Evolutionary conservation across 495 filamentous ascomycete genomes (phyloP).

Genomic region (Arthonia radiata): DNA sequence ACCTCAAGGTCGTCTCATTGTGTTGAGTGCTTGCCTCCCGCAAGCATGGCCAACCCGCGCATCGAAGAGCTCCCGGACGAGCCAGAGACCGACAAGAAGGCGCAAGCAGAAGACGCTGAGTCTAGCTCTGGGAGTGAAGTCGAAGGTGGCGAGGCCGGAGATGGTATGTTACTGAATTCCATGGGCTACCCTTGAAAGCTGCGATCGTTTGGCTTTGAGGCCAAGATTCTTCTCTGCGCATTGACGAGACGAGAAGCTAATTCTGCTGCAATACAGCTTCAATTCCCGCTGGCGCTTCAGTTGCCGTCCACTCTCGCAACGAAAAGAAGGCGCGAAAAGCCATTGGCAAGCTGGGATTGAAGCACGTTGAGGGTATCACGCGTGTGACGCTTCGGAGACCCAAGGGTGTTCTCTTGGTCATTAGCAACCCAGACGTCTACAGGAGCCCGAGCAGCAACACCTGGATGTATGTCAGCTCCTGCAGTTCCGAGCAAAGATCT

Average conservation of each 20-base stretch:
- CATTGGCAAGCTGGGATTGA: slow-evolving; percentile 91
- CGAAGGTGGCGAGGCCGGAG: slow-evolving; percentile 27
- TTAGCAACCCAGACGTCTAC: slow-evolving; percentile 98
- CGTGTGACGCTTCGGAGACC: slow-evolving; percentile 90
- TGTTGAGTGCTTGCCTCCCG: no score
- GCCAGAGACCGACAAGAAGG: slow-evolving; percentile 35
- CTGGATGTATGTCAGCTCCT: slow-evolving; percentile 55
- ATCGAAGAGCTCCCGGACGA: slow-evolving; percentile 95
- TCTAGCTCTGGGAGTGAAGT: slow-evolving; percentile 47
- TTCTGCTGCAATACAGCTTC: not conserved
- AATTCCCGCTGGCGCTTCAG: slow-evolving; percentile 63
- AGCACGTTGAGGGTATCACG: slow-evolving; percentile 90
- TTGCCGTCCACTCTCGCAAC: slow-evolving; percentile 87
- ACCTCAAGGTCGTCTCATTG: no score
- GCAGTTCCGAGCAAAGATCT: no score
- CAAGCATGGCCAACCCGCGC: slow-evolving; percentile 84
- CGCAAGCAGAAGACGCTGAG: slow-evolving; percentile 53
- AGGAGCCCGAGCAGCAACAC: slow-evolving; percentile 95
- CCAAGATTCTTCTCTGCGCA: no score
- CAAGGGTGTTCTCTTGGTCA: slow-evolving; percentile 98
- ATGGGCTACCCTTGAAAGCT: not conserved
- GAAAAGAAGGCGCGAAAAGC: slow-evolving; percentile 99
- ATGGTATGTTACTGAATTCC: not conserved
- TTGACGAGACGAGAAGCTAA: no score
- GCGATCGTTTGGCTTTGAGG: no score